Base-by-base conservation (phyloP, 2,329 filamentous ascomycete genomes). In the Albifimbria verrucaria region DNA sequence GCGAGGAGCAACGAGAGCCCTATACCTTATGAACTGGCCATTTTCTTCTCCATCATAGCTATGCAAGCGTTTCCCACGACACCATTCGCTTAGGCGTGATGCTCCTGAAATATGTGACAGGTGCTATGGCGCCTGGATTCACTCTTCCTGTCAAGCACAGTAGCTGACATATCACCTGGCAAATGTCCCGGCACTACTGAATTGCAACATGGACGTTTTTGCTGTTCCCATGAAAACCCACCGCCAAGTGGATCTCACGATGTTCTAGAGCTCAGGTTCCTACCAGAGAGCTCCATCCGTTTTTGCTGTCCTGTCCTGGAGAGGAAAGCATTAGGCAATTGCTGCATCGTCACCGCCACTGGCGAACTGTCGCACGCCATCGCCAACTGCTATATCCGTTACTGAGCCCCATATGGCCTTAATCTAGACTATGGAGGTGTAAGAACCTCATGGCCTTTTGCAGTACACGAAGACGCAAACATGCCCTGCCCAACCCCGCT, bases 311-410 rank as follows among this genome's bases (percentile, higher is more conserved):
- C 32, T 39, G 15, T 39, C 4, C 32, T 39, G 4, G 32, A 39
- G 32, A 17, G 32, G 32, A 15, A 39, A 39, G 41, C 56, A 49
- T 26, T 44, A 41, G 58, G 49, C 60, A 65, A 57, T 42, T 51
- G 53, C 44, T 61, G 62, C 63, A 57, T 65, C 59, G 53, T 49
- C 59, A 55, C 57, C 54, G 48, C 53, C 56, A 43, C 44, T 28
- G 25, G 45, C 54, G 18, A 39, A n/a, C 32, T 12, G 4, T 39
- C 18, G 32, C 49, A 23, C 17, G 25, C 48, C 44, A 42, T 25
- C n/a, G 47, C 24, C 26, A 45, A 24, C 25, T 18, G 5, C 32
- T 39, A n/a, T 39, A 39, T 4, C 18, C 12, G 32, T 39, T n/a
- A n/a, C 18, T 5, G 32, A 39, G 32, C 32, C 32, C 15, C 32